A percentile compares a stretch with the other conserved stretches of the same genome.
These are phyloP conservation scores for Cicer bijugum DNA, from an alignment of 306 rosid species.

Conservation along the genomic window DNA sequence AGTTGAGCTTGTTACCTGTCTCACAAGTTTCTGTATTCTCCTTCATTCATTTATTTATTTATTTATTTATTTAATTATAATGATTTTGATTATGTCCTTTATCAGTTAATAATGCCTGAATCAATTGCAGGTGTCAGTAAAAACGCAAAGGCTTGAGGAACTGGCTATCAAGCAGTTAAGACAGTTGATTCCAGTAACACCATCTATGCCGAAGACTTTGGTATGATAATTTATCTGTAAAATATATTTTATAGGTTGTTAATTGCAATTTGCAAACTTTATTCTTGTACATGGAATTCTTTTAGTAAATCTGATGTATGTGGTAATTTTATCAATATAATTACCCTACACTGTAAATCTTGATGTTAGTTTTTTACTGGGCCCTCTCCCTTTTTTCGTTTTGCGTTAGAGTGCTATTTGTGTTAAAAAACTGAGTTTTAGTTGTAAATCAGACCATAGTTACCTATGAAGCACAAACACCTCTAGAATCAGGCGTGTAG, in stretches of 20 bases:
- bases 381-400: background rate
- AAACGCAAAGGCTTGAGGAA: conserved; percentile 92
- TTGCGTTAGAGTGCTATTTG: conserved; percentile 3
- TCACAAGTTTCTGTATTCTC: conserved; percentile 28
- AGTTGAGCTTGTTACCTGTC: conserved; percentile 44
- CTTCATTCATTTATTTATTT: conserved; percentile 38
- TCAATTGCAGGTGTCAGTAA: conserved; percentile 63
- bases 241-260: conserved; percentile 33
- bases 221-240: conserved; percentile 48
- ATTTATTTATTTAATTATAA: background rate
- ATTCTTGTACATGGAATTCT: conserved; percentile 16
- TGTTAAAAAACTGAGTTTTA: background rate
- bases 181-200: conserved; percentile 93
- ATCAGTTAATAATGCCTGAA: conserved; percentile 31
- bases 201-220: conserved; percentile 79
- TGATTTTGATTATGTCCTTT: conserved; percentile 24
- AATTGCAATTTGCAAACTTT: background rate
- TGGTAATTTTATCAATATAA: conserved; percentile 17
- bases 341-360: conserved; percentile 7
- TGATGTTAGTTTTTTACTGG: conserved; percentile 6
- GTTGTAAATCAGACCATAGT: background rate
- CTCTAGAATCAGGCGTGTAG: too few species aligned
- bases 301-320: conserved; percentile 14
- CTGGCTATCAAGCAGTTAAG: conserved; percentile 92
- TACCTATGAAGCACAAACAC: too few species aligned